A percentile compares a stretch with the other conserved stretches of the same genome.
Evolutionary conservation across 805 yeast species (phyloP).

Genomic region (Wickerhamomyces alni): DNA sequence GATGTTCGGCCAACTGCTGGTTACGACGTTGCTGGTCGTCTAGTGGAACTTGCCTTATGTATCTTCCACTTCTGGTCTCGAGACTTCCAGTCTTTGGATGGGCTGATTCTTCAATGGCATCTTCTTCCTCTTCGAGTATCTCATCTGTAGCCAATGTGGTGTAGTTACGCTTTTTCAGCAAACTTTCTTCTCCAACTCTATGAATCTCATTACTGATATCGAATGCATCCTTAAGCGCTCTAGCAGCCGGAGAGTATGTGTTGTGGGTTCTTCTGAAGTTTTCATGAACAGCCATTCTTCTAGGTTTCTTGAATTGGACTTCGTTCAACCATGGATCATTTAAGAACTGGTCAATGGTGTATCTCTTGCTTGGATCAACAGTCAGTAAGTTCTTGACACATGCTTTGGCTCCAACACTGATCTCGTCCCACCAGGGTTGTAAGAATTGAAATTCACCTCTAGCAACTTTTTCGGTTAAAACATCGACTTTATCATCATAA

Average conservation of each 20-base stretch:
- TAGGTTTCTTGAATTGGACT: conserved; percentile 18
- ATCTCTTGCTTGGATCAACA: conserved; percentile 63
- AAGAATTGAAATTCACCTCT: conserved; percentile 70
- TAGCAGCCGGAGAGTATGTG: conserved; percentile 64
- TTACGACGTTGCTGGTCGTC: conserved; percentile 1
- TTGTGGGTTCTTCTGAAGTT: conserved; percentile 20
- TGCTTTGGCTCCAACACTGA: conserved; percentile 61
- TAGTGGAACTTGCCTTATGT: conserved; percentile 10
- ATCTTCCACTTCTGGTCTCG: conserved; percentile 17
- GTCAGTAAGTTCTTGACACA: conserved; percentile 61
- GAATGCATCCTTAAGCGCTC: conserved; percentile 79
- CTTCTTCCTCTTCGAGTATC: conserved; percentile 24
- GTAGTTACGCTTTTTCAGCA: conserved; percentile 9
- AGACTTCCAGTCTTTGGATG: conserved; percentile 10
- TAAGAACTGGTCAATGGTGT: conserved; percentile 60
- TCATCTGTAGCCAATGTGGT: conserved; percentile 3
- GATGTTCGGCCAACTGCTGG: conserved; percentile 6
- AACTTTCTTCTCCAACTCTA: conserved; percentile 34
- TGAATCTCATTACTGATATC: conserved; percentile 84
- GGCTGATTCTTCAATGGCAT: conserved; percentile 7
- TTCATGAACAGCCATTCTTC: conserved; percentile 12
- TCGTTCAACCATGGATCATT: conserved; percentile 62
- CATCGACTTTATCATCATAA: conserved; percentile 60
- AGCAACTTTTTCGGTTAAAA: conserved; percentile 62
- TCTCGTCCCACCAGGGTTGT: conserved; percentile 88